Evolutionary conservation across 1,284 basidiomycete species (phyloP), one percentile per base, ranked within the genome.

Genomic region (Xerocomus minutiporus): DNA sequence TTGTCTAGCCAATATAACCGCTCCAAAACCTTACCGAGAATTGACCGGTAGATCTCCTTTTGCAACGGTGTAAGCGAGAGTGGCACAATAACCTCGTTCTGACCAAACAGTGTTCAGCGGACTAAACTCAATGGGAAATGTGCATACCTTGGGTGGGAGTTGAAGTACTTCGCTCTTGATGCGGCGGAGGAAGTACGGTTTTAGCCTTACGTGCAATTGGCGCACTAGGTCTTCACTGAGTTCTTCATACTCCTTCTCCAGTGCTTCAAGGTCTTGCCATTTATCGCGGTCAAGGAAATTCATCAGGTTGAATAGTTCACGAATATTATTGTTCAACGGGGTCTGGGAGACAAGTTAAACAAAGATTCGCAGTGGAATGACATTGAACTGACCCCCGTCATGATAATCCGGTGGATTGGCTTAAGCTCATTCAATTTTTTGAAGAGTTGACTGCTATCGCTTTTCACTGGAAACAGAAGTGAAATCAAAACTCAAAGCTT

Each of bases 301-400:
- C 83, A 97, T 92, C 40, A 97, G 77, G 68, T 94, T 97, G 76
- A 97, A 94, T 23, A 96, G 72, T 71, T 99, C 96, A 49, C 91
- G 82, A 35, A 98, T 86, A 64, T 97, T 98, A 73, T 98, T 98
- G 70, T 99, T 97, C 49, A 99, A 72, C 2, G 96, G 96, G 1
- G 97, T 98, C 80, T 94, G 65, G 20, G 34, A 46, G 11, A 46
- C 23, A 44, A 46, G 44, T 46, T 48, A 20, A 50, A 53, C 5
- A 28, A 54, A 42, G 38, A 34, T 8, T 26, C 20, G 28, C 45
- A 35, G 17, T 47, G 23, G 17, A 29, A 35, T 45, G 13, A 13
- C 60, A 73, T 62, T 66, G 31, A 36, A 52, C 66, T 48, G 6
- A 87, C 85, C 48, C 93, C 94, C 15, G 95, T 97, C 81, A 98